Evolutionary conservation across 345 rosid species (phyloP).

Genomic region (Eucalyptus lansdowneana): DNA sequence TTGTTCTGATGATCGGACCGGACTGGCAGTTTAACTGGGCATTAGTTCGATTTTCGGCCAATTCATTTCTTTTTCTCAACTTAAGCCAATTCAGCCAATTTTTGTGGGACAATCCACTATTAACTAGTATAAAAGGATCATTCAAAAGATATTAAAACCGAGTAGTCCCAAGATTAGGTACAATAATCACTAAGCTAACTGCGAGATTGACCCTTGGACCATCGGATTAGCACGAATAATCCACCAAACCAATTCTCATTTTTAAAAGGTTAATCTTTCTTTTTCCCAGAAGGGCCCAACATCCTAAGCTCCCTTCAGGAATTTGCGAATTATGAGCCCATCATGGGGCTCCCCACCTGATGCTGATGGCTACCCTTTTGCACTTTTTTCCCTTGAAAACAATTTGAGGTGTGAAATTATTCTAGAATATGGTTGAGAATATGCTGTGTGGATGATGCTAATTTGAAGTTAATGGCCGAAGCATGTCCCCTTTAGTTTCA

Average conservation of each 20-base stretch:
- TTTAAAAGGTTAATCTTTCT: neutral
- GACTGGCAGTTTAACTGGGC: neutral
- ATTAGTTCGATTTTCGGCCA: neutral
- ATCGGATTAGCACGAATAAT: neutral
- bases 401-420: neutral
- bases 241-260: neutral
- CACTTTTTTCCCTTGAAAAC: neutral
- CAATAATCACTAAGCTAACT: neutral
- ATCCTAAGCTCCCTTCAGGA: neutral
- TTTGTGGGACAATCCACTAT: neutral
- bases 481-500: neutral
- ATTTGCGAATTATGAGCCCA: neutral
- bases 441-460: neutral
- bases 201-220: neutral
- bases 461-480: neutral
- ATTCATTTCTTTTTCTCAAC: neutral
- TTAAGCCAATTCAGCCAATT: neutral
- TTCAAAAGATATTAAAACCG: conserved; percentile 19
- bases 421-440: neutral
- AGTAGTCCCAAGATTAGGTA: neutral
- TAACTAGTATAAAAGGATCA: neutral
- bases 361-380: neutral
- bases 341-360: neutral
- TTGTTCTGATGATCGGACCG: neutral
- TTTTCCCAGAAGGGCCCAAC: neutral